phyloP scores from a whole-genome alignment of 106 monocot genomes.

The Hemerocallis citrina region DNA sequence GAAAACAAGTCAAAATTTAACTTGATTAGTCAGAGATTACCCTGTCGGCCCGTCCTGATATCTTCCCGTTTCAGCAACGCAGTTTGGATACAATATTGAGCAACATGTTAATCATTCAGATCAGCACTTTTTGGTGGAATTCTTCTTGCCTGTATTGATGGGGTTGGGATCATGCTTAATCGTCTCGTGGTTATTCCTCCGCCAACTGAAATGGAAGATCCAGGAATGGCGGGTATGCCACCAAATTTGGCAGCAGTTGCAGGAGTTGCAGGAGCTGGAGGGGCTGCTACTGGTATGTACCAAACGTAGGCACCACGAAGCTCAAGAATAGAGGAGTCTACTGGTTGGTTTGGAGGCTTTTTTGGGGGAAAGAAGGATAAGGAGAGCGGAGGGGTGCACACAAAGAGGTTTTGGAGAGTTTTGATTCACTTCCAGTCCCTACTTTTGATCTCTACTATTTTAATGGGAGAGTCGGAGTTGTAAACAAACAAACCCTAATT shows the following conservation, averaged over 20 bases:
- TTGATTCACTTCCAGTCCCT: conserved; percentile 19
- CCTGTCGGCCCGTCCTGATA: too few relatives aligned
- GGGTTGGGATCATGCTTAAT: conserved; percentile 26
- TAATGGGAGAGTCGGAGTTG: too few relatives aligned
- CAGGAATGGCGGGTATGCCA: neutral
- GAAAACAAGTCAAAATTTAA: too few relatives aligned
- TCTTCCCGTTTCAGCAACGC: too few relatives aligned
- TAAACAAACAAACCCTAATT: too few relatives aligned
- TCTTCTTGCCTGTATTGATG: conserved; percentile 20
- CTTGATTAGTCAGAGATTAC: too few relatives aligned
- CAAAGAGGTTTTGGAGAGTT: conserved; percentile 18
- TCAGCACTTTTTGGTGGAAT: conserved; percentile 21
- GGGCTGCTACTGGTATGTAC: neutral
- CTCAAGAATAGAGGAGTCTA: conserved; percentile 1
- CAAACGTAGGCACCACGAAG: neutral
- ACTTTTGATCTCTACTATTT: too few relatives aligned
- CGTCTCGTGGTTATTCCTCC: conserved; percentile 13
- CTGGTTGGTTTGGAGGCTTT: conserved; percentile 16
- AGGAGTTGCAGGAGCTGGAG: conserved; percentile 7
- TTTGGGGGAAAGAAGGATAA: conserved; percentile 21
- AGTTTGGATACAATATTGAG: too few relatives aligned
- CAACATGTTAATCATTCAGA: too few relatives aligned
- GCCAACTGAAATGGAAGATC: conserved; percentile 17
- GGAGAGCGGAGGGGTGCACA: neutral
- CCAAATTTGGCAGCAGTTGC: conserved; percentile 12